Percentiles rank a stretch among this genome's conserved stretches.
Conservation (phyloP, 768 basidiomycete genomes). For the Leccinum fibrillosum region DNA sequence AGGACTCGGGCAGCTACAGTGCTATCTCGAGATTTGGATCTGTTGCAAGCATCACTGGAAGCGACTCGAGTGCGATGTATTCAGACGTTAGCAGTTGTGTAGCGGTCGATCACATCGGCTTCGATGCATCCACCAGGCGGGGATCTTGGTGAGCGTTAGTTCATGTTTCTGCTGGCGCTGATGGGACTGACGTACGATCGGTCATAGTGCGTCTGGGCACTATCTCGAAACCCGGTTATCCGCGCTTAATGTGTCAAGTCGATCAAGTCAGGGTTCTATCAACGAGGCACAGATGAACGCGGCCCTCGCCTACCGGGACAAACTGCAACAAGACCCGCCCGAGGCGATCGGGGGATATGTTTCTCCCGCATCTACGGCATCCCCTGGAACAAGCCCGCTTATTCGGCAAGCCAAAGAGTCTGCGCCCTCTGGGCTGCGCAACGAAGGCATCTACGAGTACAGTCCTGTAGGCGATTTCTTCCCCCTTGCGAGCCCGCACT, state of each 20-base stretch:
- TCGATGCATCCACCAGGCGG: conserved; percentile 33
- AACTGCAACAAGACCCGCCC: conserved; percentile 22
- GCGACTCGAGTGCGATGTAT: conserved; percentile 53
- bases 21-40: conserved; percentile 55
- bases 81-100: conserved; percentile 42
- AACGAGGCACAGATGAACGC: conserved; percentile 27
- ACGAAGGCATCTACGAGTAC: conserved; percentile 27
- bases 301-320: conserved; percentile 25
- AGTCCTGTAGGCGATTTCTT: conserved; percentile 18
- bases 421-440: conserved; percentile 20
- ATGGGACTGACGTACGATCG: conserved; percentile 20
- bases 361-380: conserved; percentile 45
- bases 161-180: conserved; percentile 19
- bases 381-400: conserved; percentile 37
- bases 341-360: conserved; percentile 34
- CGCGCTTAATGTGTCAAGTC: conserved; percentile 28
- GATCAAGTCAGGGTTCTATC: conserved; percentile 32
- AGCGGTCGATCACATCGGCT: conserved; percentile 29
- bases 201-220: conserved; percentile 27
- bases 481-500: not conserved
- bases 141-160: conserved; percentile 26
- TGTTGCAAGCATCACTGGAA: conserved; percentile 56
- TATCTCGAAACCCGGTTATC: conserved; percentile 30
- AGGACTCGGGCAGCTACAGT: conserved; percentile 51
- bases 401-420: conserved; percentile 23